These are phyloP conservation scores for Fusarium paranaense DNA, from an alignment of 2,329 filamentous ascomycete genomes.

Conservation along the genomic window DNA sequence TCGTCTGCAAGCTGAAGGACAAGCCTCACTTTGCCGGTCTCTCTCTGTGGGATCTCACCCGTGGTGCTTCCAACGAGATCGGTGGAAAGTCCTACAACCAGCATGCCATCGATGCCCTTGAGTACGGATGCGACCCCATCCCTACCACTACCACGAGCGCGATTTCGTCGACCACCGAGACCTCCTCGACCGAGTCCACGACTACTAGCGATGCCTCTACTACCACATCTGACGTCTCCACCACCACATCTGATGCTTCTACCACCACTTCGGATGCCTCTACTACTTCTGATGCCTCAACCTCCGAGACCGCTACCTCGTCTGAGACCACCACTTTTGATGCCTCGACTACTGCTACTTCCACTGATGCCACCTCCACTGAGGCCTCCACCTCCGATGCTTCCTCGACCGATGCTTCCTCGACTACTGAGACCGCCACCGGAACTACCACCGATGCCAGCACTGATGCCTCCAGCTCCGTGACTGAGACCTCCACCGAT, in stretches of 20 bases:
- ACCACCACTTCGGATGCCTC: slow-evolving; percentile 8
- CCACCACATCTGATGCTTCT: slow-evolving; percentile 3
- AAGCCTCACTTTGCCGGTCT: slow-evolving; percentile 58
- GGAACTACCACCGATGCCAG: slow-evolving; percentile 30
- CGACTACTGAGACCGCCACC: slow-evolving; percentile 24
- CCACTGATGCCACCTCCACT: slow-evolving; percentile 7
- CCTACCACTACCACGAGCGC: slow-evolving; percentile 40
- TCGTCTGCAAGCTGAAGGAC: slow-evolving; percentile 54
- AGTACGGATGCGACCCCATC: slow-evolving; percentile 50
- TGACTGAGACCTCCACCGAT: not conserved
- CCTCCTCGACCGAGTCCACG: slow-evolving; percentile 16
- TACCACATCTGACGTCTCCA: not conserved
- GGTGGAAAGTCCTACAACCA: slow-evolving; percentile 53
- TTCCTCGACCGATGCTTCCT: not conserved
- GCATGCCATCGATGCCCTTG: slow-evolving; percentile 51
- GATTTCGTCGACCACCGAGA: slow-evolving; percentile 17
- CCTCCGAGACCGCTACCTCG: not conserved
- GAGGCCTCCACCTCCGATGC: not conserved
- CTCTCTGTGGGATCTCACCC: slow-evolving; percentile 59
- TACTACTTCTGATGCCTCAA: not conserved
- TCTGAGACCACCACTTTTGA: slow-evolving; percentile 4
- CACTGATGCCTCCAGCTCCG: slow-evolving; percentile 25
- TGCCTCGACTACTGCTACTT: slow-evolving; percentile 10
- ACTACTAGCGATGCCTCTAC: slow-evolving; percentile 20
- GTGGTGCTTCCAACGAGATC: slow-evolving; percentile 46